These are phyloP conservation scores for Alternaria solani DNA, from an alignment of 2,329 filamentous ascomycete species.

Conservation along the genomic window DNA sequence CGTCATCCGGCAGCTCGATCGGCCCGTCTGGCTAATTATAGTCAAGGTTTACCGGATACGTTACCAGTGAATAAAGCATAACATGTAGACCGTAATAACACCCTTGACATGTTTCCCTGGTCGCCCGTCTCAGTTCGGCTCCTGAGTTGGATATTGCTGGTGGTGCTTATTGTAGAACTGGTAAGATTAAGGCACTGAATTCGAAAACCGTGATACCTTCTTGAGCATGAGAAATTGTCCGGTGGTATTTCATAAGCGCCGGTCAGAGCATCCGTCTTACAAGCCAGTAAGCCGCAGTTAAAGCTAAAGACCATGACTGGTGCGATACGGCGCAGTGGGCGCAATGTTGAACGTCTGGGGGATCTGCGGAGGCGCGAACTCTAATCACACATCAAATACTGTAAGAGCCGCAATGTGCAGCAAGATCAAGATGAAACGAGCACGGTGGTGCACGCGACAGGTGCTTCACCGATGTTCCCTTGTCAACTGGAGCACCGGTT, in stretches of 20 bases:
- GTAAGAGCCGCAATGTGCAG: conserved; percentile 5
- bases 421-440: conserved; percentile 5
- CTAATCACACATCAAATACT: conserved; percentile 13
- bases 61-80: conserved; percentile 1
- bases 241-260: neutral
- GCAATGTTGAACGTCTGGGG: conserved; percentile 12
- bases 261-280: neutral
- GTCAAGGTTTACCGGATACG: neutral
- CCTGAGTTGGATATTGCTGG: neutral
- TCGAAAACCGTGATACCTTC: neutral
- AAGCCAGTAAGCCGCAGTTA: conserved; percentile 1
- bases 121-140: neutral
- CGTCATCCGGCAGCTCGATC: too few species aligned
- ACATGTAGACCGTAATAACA: neutral
- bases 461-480: conserved; percentile 4
- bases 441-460: neutral
- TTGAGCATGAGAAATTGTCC: neutral
- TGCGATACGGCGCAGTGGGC: conserved; percentile 2
- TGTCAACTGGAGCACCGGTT: conserved; percentile 2
- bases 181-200: neutral
- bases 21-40: neutral
- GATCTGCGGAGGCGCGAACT: conserved; percentile 8
- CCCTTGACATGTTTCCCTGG: neutral
- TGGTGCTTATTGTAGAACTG: neutral
- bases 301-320: conserved; percentile 4